Evolutionary conservation across 306 rosid species (phyloP).

Genomic region (Inga laurina): DNA sequence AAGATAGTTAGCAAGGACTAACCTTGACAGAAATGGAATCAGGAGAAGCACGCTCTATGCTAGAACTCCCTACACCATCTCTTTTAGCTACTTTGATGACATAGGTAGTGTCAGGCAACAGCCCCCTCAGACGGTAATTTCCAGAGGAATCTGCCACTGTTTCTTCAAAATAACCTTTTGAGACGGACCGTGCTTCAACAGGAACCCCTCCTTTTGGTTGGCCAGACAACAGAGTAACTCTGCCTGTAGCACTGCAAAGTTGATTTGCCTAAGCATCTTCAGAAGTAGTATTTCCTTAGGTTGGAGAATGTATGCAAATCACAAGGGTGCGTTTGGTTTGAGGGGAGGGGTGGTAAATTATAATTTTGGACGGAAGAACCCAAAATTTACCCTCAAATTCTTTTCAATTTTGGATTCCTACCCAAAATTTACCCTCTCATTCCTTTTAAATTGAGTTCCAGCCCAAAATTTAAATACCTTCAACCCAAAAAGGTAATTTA

Average conservation of each 20-base stretch:
- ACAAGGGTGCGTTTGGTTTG: too few species aligned
- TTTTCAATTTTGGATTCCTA: too few species aligned
- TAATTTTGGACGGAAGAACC: too few species aligned
- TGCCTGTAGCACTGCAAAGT: constrained; percentile 79
- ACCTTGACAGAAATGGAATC: constrained; percentile 69
- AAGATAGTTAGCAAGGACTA: constrained; percentile 32
- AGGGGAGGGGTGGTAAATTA: too few species aligned
- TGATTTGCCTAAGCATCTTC: constrained; percentile 40
- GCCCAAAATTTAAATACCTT: too few species aligned
- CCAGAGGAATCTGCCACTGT: constrained; percentile 89
- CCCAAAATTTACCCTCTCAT: too few species aligned
- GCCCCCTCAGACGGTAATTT: constrained; percentile 88
- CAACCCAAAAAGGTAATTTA: too few species aligned
- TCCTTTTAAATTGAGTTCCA: too few species aligned
- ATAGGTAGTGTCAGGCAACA: constrained; percentile 83
- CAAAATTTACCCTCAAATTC: too few species aligned
- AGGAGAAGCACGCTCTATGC: constrained; percentile 94
- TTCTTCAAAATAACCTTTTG: constrained; percentile 93
- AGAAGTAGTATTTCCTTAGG: constrained; percentile 27
- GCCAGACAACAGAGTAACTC: constrained; percentile 78
- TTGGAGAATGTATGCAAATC: constrained; percentile 15
- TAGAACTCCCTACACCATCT: constrained; percentile 54
- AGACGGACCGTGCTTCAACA: constrained; percentile 89
- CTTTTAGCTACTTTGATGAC: constrained; percentile 69
- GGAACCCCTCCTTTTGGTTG: constrained; percentile 94